Evolutionary conservation across 768 basidiomycete genomes (phyloP).

Genomic region (Phanerodontia chrysosporium): DNA sequence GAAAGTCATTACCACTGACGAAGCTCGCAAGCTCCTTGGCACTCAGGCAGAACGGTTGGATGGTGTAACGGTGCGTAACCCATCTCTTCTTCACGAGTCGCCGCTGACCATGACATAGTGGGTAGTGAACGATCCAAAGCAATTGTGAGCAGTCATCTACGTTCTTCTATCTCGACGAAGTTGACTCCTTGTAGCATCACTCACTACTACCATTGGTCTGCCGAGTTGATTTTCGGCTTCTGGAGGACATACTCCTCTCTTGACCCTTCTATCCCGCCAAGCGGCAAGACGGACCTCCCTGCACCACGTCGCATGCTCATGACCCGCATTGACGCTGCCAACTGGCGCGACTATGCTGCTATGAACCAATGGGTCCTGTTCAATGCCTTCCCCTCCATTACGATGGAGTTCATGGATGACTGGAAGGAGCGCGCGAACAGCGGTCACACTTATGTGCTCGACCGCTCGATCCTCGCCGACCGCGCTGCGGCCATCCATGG

Average conservation of each 20-base stretch:
- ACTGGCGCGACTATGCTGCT: constrained; percentile 87
- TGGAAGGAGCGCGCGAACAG: constrained; percentile 77
- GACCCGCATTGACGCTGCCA: constrained; percentile 62
- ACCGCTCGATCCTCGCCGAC: constrained; percentile 85
- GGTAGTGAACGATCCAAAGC: constrained; percentile 78
- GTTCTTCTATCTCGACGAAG: neutral
- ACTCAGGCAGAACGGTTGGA: constrained; percentile 68
- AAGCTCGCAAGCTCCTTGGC: constrained; percentile 70
- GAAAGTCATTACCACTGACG: constrained; percentile 61
- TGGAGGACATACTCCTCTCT: constrained; percentile 89
- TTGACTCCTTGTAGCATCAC: constrained; percentile 52
- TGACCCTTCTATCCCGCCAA: constrained; percentile 60
- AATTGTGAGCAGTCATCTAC: constrained; percentile 54
- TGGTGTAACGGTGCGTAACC: constrained; percentile 60
- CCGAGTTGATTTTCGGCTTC: constrained; percentile 88
- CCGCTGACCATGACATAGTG: constrained; percentile 40
- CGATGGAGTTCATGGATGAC: constrained; percentile 78
- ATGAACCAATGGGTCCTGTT: constrained; percentile 91
- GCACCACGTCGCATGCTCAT: constrained; percentile 74
- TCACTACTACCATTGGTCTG: constrained; percentile 93
- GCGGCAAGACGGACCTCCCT: constrained; percentile 70
- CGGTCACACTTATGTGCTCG: constrained; percentile 69
- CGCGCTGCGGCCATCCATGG: constrained; percentile 81
- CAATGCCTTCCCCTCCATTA: constrained; percentile 73
- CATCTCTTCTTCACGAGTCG: neutral